A percentile compares a stretch with the other conserved stretches of the same genome.
Conservation (phyloP, 1,284 basidiomycete genomes). For the Ustilago sp. region DNA sequence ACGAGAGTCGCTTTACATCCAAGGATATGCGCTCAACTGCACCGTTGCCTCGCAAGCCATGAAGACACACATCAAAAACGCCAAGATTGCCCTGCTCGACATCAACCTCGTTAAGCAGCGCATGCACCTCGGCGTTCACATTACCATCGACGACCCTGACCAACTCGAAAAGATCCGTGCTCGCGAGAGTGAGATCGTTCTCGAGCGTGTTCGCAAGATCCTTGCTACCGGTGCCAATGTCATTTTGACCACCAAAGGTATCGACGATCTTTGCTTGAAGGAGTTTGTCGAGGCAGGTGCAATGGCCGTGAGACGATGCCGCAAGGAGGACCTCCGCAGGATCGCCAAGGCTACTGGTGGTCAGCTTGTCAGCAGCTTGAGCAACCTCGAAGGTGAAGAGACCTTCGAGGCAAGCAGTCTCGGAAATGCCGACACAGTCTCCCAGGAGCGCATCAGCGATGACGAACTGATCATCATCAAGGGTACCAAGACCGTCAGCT, state of each 20-base stretch:
- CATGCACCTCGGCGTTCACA: slow-evolving; percentile 98
- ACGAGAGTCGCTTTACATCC: slow-evolving; percentile 92
- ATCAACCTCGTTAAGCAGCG: slow-evolving; percentile 97
- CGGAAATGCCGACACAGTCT: slow-evolving; percentile 92
- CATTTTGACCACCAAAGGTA: slow-evolving; percentile 96
- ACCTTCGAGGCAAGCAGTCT: slow-evolving; percentile 92
- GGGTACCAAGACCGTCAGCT: slow-evolving; percentile 95
- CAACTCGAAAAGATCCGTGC: slow-evolving; percentile 95
- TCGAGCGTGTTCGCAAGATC: slow-evolving; percentile 96
- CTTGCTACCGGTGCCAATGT: slow-evolving; percentile 96
- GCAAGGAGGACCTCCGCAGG: slow-evolving; percentile 95
- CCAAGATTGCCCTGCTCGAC: slow-evolving; percentile 98
- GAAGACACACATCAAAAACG: slow-evolving; percentile 92
- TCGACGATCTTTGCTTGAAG: slow-evolving; percentile 97
- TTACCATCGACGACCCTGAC: slow-evolving; percentile 93
- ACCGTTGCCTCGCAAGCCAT: slow-evolving; percentile 99
- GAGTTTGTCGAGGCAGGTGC: slow-evolving; percentile 99
- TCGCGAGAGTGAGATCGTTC: slow-evolving; percentile 94
- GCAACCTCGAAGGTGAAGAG: slow-evolving; percentile 97
- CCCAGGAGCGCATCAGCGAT: slow-evolving; percentile 97
- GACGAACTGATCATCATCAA: slow-evolving; percentile 98
- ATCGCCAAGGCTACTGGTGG: slow-evolving; percentile 98
- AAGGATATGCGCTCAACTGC: slow-evolving; percentile 98
- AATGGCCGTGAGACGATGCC: slow-evolving; percentile 96
- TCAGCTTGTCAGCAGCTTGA: slow-evolving; percentile 89